Percentiles rank a stretch among this genome's conserved stretches.
These are phyloP conservation scores for Tuctoria greenei DNA, from an alignment of 176 grass and related monocot species.

Conservation along the genomic window DNA sequence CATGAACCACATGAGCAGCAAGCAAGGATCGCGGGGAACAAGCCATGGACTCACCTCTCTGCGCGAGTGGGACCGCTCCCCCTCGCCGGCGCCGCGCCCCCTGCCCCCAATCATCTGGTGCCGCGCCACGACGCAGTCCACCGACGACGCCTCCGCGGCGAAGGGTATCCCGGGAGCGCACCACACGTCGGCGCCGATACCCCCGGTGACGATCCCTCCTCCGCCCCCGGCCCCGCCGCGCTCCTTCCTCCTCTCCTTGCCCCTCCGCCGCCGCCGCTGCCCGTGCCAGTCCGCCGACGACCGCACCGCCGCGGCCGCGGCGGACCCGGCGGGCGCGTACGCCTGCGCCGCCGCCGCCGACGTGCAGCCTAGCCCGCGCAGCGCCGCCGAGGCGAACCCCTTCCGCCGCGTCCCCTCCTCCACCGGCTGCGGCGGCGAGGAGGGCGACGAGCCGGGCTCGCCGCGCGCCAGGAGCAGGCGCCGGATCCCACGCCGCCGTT, in stretches of 20 bases:
- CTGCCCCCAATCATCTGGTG: constrained; percentile 57
- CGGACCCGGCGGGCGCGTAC: constrained; percentile 43
- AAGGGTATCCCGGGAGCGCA: constrained; percentile 83
- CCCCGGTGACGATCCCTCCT: constrained; percentile 35
- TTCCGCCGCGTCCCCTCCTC: constrained; percentile 43
- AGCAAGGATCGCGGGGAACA: not conserved
- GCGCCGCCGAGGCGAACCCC: constrained; percentile 59
- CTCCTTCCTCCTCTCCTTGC: constrained; percentile 58
- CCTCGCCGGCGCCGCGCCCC: constrained; percentile 29
- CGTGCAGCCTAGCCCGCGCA: constrained; percentile 78
- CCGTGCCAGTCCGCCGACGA: constrained; percentile 88
- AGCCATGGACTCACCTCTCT: constrained; percentile 56
- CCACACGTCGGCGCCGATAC: constrained; percentile 78
- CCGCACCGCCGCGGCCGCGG: constrained; percentile 54
- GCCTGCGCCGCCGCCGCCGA: constrained; percentile 60
- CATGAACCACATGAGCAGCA: not conserved
- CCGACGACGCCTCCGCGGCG: constrained; percentile 84
- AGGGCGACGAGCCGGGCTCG: constrained; percentile 16
- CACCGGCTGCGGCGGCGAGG: not conserved
- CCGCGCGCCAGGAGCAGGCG: constrained; percentile 42
- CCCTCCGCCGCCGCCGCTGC: constrained; percentile 36
- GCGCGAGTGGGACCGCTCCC: constrained; percentile 64
- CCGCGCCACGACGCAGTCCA: constrained; percentile 84
- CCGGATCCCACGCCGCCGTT: constrained; percentile 53
- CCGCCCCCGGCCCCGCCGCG: not conserved